Evolutionary conservation across 1,284 basidiomycete genomes (phyloP), one percentile per base, ranked within the genome.

Genomic region (Fomitopsis betulina): DNA sequence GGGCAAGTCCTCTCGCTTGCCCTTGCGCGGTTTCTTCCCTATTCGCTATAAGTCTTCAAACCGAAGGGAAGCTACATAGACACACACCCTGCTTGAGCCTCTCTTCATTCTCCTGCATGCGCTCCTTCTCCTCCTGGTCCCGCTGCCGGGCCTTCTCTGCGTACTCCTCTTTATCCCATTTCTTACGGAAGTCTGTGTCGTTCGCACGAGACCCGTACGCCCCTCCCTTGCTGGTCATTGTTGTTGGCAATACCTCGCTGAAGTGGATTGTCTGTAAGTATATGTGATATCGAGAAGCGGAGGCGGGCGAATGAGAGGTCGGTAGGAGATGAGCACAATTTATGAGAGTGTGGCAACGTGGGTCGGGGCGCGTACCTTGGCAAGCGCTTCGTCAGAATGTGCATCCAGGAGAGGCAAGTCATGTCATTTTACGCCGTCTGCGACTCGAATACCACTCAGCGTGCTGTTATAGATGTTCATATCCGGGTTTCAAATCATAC

Each of bases 121-220:
- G 82, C 64, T 89, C 84, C 63, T 83, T 79, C 70, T 93, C 90
- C 63, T 91, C 89, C 27, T 80, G 75, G 66, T 92, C 90, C 65
- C 86, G 88, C 68, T 86, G 81, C 67, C 82, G 85, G 12, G 91
- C 91, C 57, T 80, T 82, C 70, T 91, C 87, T 15, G 87, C 80
- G 72, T 89, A 93, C 71, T 91, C 90, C 68, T 91, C 85, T 75
- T 91, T 91, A 76, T 93, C 89, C 90, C 90, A 93, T 81, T 89
- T 93, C 74, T 86, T 87, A 54, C 90, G 74, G 66, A 91, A 91
- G 72, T 90, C 87, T 13, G 87, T 89, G 70, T 91, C 89, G 12
- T 77, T 71, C 13, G 87, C 84, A 62, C 86, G 86, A 61, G 79
- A 75, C 39, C 73, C 77, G 63, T 87, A 86, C 23, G 85, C 82